Percentiles rank a stretch among this genome's conserved stretches.
phyloP scores from a whole-genome alignment of 805 yeast species.

The Kodamaea hsintzibuensis region DNA sequence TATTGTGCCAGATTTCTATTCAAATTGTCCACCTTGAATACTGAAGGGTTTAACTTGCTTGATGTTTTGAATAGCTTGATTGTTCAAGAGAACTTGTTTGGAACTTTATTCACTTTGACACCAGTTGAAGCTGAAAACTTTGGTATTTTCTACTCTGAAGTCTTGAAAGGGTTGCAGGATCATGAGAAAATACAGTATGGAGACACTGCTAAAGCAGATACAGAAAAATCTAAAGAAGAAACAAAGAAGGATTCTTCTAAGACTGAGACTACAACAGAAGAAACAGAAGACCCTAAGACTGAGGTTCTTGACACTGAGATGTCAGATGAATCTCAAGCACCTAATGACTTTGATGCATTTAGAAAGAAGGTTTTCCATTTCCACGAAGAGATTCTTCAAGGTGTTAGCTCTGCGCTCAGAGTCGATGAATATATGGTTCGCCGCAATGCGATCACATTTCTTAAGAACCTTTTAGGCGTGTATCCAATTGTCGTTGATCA shows the following conservation, averaged over 20 bases:
- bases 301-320: too few species aligned
- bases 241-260: too few species aligned
- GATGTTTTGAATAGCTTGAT: constrained; percentile 49
- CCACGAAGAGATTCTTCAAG: constrained; percentile 52
- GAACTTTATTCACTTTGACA: constrained; percentile 69
- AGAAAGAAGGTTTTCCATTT: constrained; percentile 50
- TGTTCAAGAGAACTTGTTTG: constrained; percentile 46
- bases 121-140: constrained; percentile 78
- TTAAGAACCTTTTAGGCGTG: constrained; percentile 61
- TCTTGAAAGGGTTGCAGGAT: constrained; percentile 43
- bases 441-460: constrained; percentile 74
- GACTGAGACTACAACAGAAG: too few species aligned
- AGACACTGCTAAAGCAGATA: constrained; percentile 1
- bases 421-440: constrained; percentile 72
- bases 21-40: constrained; percentile 39
- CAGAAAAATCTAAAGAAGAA: constrained; percentile 9
- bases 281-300: background rate
- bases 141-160: constrained; percentile 67
- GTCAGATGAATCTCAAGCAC: too few species aligned
- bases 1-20: constrained; percentile 64
- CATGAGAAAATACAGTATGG: background rate
- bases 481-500: constrained; percentile 73
- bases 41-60: constrained; percentile 38
- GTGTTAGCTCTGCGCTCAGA: constrained; percentile 43
- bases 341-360: constrained; percentile 33